Evolutionary conservation across 306 rosid genomes (phyloP).

Genomic region (Argentina anserina): DNA sequence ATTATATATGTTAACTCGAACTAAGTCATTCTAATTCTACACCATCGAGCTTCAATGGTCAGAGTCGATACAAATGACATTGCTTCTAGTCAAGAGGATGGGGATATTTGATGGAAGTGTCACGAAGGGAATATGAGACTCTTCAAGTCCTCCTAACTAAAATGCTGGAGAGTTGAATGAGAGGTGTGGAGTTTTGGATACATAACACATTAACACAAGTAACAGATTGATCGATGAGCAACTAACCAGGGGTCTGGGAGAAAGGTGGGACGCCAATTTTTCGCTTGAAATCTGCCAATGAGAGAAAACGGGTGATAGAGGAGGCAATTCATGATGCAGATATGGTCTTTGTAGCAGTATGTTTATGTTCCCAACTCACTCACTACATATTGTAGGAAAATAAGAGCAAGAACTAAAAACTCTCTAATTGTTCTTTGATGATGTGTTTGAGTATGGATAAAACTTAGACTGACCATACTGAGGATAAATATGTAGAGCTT

Average conservation of each 20-base stretch:
- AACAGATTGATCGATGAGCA: too few species aligned
- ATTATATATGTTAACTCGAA: too few species aligned
- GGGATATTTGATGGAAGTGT: slow-evolving; percentile 36
- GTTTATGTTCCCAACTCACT: slow-evolving; percentile 29
- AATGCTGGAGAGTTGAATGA: slow-evolving; percentile 89
- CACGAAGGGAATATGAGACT: slow-evolving; percentile 44
- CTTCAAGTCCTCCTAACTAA: slow-evolving; percentile 48
- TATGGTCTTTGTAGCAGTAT: slow-evolving; percentile 92
- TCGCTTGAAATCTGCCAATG: slow-evolving; percentile 95
- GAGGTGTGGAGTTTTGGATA: slow-evolving; percentile 89
- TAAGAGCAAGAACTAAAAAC: neutral
- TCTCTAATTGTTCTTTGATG: neutral
- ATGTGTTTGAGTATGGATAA: too few species aligned
- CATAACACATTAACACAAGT: slow-evolving; percentile 69
- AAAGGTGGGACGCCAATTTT: too few species aligned
- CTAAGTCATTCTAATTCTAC: neutral
- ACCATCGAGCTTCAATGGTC: neutral
- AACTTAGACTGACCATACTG: neutral
- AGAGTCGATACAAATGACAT: too few species aligned
- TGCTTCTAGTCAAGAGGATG: neutral
- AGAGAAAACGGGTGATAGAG: slow-evolving; percentile 72
- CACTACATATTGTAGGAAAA: too few species aligned
- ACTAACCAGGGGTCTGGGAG: too few species aligned
- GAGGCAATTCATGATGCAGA: slow-evolving; percentile 80
- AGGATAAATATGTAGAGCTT: neutral